Evolutionary conservation across 2,329 filamentous ascomycete genomes (phyloP).

Genomic region (Diplodia scrobiculata): DNA sequence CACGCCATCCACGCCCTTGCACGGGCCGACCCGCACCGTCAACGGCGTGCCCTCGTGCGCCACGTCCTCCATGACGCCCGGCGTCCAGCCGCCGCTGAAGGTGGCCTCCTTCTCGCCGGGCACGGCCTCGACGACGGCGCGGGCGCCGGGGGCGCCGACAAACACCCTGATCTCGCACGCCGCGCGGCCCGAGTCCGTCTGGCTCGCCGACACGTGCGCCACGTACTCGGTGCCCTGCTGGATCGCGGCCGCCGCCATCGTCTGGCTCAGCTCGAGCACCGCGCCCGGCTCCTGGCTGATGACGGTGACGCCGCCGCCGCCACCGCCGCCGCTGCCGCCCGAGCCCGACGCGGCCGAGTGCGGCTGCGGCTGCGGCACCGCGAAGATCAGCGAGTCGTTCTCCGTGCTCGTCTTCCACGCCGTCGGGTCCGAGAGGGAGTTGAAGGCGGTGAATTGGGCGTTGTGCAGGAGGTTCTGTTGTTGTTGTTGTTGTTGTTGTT

Average conservation of each 20-base stretch:
- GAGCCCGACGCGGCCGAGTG: not conserved
- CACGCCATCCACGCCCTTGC: not conserved
- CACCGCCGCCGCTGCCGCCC: too few relatives aligned
- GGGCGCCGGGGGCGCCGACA: not conserved
- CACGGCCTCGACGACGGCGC: not conserved
- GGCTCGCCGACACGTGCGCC: slow-evolving; percentile 34
- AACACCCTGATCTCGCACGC: not conserved
- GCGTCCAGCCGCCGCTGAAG: slow-evolving; percentile 30
- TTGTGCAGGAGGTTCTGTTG: slow-evolving; percentile 37
- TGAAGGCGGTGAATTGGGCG: slow-evolving; percentile 33
- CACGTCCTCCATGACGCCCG: not conserved
- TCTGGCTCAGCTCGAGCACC: slow-evolving; percentile 34
- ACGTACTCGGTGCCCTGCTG: not conserved
- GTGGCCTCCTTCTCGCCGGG: not conserved
- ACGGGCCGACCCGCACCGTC: not conserved
- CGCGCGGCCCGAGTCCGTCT: slow-evolving; percentile 33
- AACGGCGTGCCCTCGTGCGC: not conserved
- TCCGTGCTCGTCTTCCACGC: slow-evolving; percentile 35
- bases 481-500: too few relatives aligned
- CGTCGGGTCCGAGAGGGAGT: slow-evolving; percentile 22
- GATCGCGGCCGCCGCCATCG: slow-evolving; percentile 31
- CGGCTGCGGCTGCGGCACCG: slow-evolving; percentile 26
- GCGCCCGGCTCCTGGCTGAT: slow-evolving; percentile 34
- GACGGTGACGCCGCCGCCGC: slow-evolving; percentile 32
- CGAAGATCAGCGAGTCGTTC: slow-evolving; percentile 33